Conservation (phyloP, 257 asterid species). For the Nicotiana attenuata region DNA sequence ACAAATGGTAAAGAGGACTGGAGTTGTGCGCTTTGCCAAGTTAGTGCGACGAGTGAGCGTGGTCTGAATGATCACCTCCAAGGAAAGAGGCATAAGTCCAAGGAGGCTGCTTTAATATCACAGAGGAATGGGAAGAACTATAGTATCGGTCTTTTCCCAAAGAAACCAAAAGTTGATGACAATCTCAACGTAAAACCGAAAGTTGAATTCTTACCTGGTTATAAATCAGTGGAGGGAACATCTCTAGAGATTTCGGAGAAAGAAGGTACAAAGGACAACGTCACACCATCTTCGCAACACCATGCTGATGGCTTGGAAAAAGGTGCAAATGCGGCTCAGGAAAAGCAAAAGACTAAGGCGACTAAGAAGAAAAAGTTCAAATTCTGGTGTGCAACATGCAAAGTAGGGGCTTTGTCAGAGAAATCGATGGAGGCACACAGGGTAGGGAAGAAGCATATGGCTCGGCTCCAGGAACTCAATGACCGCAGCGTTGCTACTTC, state of each 20-base stretch:
- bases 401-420: conserved; percentile 23
- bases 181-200: conserved; percentile 1
- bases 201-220: conserved; percentile 8
- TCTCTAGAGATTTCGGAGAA: background rate
- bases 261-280: conserved; percentile 4
- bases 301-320: conserved; percentile 8
- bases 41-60: conserved; percentile 28
- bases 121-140: conserved; percentile 25
- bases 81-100: conserved; percentile 63
- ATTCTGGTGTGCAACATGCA: conserved; percentile 58
- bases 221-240: conserved; percentile 12
- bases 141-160: conserved; percentile 29
- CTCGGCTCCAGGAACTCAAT: conserved; percentile 6
- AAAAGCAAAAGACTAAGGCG: conserved; percentile 4
- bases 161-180: conserved; percentile 15
- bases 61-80: conserved; percentile 36
- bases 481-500: background rate
- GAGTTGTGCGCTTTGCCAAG: conserved; percentile 57
- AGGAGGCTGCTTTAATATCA: conserved; percentile 37
- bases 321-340: background rate
- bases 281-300: background rate
- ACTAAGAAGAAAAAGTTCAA: conserved; percentile 2
- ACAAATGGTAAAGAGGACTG: conserved; percentile 36
- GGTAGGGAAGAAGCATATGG: conserved; percentile 46
- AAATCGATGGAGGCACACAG: conserved; percentile 31